Evolutionary conservation across 129 eudicot species (phyloP), one percentile per base, ranked within the genome.

Genomic region (Arctium lappa): DNA sequence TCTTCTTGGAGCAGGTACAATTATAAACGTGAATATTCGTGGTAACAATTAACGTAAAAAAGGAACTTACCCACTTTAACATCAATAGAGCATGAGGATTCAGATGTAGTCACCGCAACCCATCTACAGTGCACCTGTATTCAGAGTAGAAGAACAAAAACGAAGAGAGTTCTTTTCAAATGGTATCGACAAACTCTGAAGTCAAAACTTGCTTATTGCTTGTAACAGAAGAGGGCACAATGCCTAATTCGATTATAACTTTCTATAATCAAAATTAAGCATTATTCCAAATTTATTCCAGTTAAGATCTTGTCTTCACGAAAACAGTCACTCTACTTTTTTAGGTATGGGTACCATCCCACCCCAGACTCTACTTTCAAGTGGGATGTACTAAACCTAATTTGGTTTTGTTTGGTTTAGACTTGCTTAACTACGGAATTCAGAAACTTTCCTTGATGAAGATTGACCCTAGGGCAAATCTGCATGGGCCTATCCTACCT

Each of bases 61-160:
- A 22, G 79, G 69, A 33, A 80, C 94, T 84, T 86, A 92, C 98
- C 98, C 5, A 85, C 98, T 95, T 88, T 92, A 46, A 95, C 86
- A 76, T 89, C 88, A 79, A 95, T 46, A 79, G 83, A 84, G 86
- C 92, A 91, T 0, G 93, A 86, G 66, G 97, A 91, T 80, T 91
- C 97, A 8, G 97, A 87, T 34, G 84, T 89, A 15, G 93, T 85
- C 89, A 87, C 89, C 31, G 89, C 29, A 48, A 34, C 69, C 98
- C 98, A 95, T 85, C 87, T 87, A 85, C 97, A 92, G 78, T 95
- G 98, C 78, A 95, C 91, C 98, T 95, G 88, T 33, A 36, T 40
- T 63, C 7, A 73, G 73, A 63, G 32, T 46, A 73, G 53, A 40
- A 56, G 42, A 38, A 76, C 13, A 36, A 83, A 82, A 69, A 22